A percentile compares a stretch with the other conserved stretches of the same genome.
Conservation (phyloP, 2,329 filamentous ascomycete species). For the Whalleya microplaca region DNA sequence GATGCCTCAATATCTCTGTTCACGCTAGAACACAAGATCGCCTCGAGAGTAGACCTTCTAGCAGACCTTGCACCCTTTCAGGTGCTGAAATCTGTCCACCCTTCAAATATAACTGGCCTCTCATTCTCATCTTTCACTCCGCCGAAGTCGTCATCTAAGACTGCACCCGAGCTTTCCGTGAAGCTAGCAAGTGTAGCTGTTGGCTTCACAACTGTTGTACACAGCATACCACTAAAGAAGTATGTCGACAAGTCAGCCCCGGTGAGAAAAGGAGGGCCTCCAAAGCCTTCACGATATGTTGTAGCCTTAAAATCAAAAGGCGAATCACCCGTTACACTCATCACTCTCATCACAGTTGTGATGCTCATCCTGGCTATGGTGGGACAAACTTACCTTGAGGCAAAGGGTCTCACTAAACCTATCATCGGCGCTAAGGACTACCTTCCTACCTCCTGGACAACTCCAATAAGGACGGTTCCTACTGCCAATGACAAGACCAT, state of each 20-base stretch:
- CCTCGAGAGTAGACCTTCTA: conserved; percentile 52
- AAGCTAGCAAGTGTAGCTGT: conserved; percentile 83
- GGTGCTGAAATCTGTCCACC: conserved; percentile 59
- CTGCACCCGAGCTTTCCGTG: conserved; percentile 60
- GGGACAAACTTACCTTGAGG: conserved; percentile 67
- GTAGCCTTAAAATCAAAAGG: conserved; percentile 62
- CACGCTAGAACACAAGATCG: conserved; percentile 70
- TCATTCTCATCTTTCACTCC: conserved; percentile 61
- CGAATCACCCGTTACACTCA: conserved; percentile 54
- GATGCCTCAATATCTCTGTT: conserved; percentile 79
- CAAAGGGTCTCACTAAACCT: conserved; percentile 60
- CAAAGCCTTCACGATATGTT: conserved; percentile 68
- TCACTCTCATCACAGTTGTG: conserved; percentile 59
- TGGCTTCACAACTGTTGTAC: conserved; percentile 77
- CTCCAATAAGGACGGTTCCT: conserved; percentile 29
- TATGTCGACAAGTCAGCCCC: conserved; percentile 41
- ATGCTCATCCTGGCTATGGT: conserved; percentile 64
- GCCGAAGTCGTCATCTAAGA: conserved; percentile 52
- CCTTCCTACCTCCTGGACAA: conserved; percentile 50
- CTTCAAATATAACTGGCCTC: conserved; percentile 61
- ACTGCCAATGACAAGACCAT: conserved; percentile 41
- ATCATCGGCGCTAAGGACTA: conserved; percentile 58
- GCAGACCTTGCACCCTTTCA: conserved; percentile 55
- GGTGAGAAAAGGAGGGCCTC: conserved; percentile 42
- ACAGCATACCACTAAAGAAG: conserved; percentile 72